Conservation (phyloP, 352 stramenopile species). For the Globisporangium iwayamae region DNA sequence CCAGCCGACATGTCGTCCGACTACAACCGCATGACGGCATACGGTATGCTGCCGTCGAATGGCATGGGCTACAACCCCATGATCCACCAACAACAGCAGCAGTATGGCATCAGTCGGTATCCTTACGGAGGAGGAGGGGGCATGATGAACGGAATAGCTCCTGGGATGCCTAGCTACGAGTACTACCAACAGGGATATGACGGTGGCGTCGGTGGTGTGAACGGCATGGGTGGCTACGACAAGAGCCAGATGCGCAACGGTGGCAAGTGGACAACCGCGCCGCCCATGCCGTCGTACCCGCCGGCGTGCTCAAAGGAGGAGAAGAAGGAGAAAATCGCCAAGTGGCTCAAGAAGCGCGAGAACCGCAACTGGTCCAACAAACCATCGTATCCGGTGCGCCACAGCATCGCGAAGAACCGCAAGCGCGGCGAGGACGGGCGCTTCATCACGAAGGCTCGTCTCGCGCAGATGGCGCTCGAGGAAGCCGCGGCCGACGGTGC, state of each 20-base stretch:
- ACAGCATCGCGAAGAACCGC: slow-evolving; percentile 82
- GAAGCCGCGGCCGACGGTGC: slow-evolving; percentile 24
- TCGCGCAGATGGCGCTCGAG: slow-evolving; percentile 68
- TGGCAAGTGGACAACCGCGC: slow-evolving; percentile 65
- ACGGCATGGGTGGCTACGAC: slow-evolving; percentile 41
- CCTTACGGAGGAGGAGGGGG: slow-evolving; percentile 31
- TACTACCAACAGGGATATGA: slow-evolving; percentile 31
- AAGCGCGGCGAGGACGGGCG: slow-evolving; percentile 79
- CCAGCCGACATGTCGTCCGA: slow-evolving; percentile 14
- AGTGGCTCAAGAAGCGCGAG: slow-evolving; percentile 83
- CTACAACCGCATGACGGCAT: slow-evolving; percentile 24
- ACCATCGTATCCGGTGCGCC: slow-evolving; percentile 75
- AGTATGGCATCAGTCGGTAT: slow-evolving; percentile 43
- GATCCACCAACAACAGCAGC: slow-evolving; percentile 33
- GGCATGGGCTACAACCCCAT: slow-evolving; percentile 24
- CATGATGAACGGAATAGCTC: slow-evolving; percentile 10
- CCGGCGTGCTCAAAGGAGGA: slow-evolving; percentile 76
- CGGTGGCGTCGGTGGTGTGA: slow-evolving; percentile 5
- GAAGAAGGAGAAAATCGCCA: slow-evolving; percentile 82
- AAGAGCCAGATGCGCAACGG: slow-evolving; percentile 44
- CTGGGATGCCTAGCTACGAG: slow-evolving; percentile 34
- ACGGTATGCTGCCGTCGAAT: slow-evolving; percentile 17
- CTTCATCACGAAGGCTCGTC: slow-evolving; percentile 75
- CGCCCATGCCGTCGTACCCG: slow-evolving; percentile 73
- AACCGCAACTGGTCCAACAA: slow-evolving; percentile 86